These are phyloP conservation scores for Biscogniauxia sp. DNA, from an alignment of 2,329 filamentous ascomycete species.

Conservation along the genomic window DNA sequence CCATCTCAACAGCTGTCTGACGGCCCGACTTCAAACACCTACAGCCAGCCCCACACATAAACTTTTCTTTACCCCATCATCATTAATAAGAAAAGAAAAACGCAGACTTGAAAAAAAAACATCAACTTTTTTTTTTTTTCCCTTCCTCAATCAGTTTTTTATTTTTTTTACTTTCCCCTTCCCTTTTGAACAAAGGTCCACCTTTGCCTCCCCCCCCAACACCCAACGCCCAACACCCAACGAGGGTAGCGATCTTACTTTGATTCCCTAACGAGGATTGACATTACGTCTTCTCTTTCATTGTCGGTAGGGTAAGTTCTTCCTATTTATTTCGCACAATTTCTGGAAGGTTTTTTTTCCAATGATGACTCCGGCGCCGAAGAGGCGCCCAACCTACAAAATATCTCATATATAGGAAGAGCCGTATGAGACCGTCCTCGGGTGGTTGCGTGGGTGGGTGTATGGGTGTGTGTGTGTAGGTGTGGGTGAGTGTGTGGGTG, in stretches of 20 bases:
- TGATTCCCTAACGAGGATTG: not conserved
- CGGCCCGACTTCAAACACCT: not conserved
- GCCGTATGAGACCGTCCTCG: constrained; percentile 36
- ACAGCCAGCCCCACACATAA: not conserved
- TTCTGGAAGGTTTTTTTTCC: no score
- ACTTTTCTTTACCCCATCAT: not conserved
- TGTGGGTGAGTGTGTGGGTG: no score
- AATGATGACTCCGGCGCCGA: constrained; percentile 36
- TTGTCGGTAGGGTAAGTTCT: not conserved
- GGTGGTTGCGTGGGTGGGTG: not conserved
- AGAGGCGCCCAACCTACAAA: constrained; percentile 33
- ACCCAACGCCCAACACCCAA: not conserved
- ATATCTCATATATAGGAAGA: constrained; percentile 32
- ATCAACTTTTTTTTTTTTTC: not conserved
- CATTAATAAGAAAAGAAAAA: not conserved
- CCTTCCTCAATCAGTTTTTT: not conserved
- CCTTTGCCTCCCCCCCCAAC: no score
- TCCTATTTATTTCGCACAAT: no score
- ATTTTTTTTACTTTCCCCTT: not conserved
- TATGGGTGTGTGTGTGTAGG: no score
- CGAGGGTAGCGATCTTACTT: not conserved
- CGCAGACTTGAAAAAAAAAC: not conserved
- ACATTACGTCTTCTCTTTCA: not conserved
- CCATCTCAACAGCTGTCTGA: not conserved
- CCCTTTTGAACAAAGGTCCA: no score